Percentiles rank a stretch among this genome's conserved stretches.
Conservation (phyloP, 306 rosid species). For the Hippophae rhamnoides region DNA sequence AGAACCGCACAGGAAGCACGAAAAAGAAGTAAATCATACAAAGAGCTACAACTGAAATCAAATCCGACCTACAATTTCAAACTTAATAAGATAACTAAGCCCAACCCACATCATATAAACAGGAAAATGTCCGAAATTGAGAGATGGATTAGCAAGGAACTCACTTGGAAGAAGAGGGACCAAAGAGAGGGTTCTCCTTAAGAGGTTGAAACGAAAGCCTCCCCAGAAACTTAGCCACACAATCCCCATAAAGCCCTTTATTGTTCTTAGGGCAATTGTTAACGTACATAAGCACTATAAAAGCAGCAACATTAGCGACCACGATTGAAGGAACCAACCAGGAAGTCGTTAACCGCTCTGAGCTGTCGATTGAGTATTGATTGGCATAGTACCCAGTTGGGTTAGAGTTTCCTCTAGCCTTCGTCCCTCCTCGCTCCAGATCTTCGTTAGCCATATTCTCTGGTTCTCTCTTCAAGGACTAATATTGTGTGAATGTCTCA, state of each 20-base stretch:
- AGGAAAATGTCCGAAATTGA: too few species aligned
- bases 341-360: conserved; percentile 34
- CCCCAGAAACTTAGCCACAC: conserved; percentile 34
- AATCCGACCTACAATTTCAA: too few species aligned
- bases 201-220: conserved; percentile 40
- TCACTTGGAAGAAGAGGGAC: conserved; percentile 24
- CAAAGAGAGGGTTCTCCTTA: conserved; percentile 42
- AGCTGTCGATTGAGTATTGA: conserved; percentile 28
- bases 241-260: conserved; percentile 14
- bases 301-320: conserved; percentile 32
- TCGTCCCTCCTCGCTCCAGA: conserved; percentile 37
- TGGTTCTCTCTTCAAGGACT: too few species aligned
- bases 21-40: too few species aligned
- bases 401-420: conserved; percentile 14
- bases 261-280: conserved; percentile 35
- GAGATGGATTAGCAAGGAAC: too few species aligned
- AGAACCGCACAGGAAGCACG: too few species aligned
- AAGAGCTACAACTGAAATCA: too few species aligned
- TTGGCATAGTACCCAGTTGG: conserved; percentile 7
- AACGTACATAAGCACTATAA: conserved; percentile 30
- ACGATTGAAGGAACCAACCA: conserved; percentile 45
- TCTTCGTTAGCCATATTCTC: conserved; percentile 29
- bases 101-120: too few species aligned
- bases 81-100: too few species aligned
- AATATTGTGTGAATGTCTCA: neutral